A percentile compares a stretch with the other conserved stretches of the same genome.
phyloP scores from a whole-genome alignment of 768 basidiomycete species.

The Stropharia rugosoannulata region DNA sequence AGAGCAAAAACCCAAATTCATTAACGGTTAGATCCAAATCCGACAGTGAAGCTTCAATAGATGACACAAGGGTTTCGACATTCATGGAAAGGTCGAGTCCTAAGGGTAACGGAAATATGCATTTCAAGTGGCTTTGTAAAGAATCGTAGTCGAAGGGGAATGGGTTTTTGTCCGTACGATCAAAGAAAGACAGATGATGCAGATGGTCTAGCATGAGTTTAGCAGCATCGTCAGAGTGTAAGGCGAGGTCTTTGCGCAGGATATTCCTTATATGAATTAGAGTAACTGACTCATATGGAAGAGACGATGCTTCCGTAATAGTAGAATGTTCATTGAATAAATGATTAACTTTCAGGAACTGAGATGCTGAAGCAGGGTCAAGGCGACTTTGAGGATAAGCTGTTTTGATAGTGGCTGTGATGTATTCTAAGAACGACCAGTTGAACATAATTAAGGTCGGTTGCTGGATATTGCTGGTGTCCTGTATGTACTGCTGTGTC shows the following conservation, averaged over 20 bases:
- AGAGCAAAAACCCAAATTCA: slow-evolving; percentile 69
- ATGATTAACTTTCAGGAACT: slow-evolving; percentile 46
- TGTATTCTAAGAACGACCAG: slow-evolving; percentile 63
- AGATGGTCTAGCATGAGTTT: slow-evolving; percentile 57
- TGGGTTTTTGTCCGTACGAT: slow-evolving; percentile 36
- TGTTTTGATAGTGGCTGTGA: slow-evolving; percentile 56
- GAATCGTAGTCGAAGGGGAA: slow-evolving; percentile 37
- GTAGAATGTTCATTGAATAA: slow-evolving; percentile 17
- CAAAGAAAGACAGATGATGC: slow-evolving; percentile 61
- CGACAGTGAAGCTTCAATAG: slow-evolving; percentile 68
- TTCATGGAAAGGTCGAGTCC: slow-evolving; percentile 70
- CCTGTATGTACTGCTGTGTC: slow-evolving; percentile 53
- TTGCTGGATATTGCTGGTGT: slow-evolving; percentile 39
- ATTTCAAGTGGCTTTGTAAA: slow-evolving; percentile 35
- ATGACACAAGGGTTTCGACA: slow-evolving; percentile 69
- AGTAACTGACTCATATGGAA: slow-evolving; percentile 58
- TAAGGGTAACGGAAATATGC: slow-evolving; percentile 67
- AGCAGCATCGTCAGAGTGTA: slow-evolving; percentile 54
- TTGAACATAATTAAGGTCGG: slow-evolving; percentile 61
- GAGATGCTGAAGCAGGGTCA: slow-evolving; percentile 29
- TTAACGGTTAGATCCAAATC: slow-evolving; percentile 74
- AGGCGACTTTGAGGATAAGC: slow-evolving; percentile 26
- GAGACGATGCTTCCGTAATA: slow-evolving; percentile 24
- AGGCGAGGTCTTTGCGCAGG: slow-evolving; percentile 56
- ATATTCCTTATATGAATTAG: slow-evolving; percentile 60